Percentiles rank a stretch among this genome's conserved stretches.
Evolutionary conservation across 768 basidiomycete species (phyloP).

Genomic region (Pulveroboletus ravenelii): DNA sequence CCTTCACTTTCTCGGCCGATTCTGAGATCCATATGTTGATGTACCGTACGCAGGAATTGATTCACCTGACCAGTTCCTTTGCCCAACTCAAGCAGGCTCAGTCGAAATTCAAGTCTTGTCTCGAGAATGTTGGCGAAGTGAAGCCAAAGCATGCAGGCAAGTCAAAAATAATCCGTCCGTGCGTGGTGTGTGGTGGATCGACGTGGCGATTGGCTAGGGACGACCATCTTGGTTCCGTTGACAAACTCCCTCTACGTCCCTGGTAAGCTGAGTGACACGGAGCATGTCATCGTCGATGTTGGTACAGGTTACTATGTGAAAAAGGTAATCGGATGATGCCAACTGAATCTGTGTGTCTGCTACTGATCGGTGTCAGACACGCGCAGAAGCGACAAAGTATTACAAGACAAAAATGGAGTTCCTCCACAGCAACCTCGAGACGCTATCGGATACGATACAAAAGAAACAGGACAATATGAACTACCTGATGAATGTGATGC

Average conservation of each 20-base stretch:
- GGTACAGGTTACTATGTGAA: conserved; percentile 96
- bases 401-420: conserved; percentile 79
- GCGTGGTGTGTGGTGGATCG: neutral
- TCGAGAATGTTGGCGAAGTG: conserved; percentile 74
- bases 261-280: conserved; percentile 76
- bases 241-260: conserved; percentile 96
- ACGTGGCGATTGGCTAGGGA: conserved; percentile 45
- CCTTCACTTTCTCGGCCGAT: neutral
- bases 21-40: neutral
- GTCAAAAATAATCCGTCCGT: neutral
- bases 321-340: conserved; percentile 55
- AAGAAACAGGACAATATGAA: conserved; percentile 90
- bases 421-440: conserved; percentile 78
- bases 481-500: conserved; percentile 67
- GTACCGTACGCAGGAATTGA: conserved; percentile 64
- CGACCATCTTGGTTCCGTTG: conserved; percentile 85
- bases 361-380: conserved; percentile 50
- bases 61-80: conserved; percentile 87
- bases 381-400: conserved; percentile 72
- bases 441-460: conserved; percentile 82
- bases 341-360: neutral
- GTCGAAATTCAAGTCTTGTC: conserved; percentile 83
- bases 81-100: conserved; percentile 91
- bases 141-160: conserved; percentile 63
- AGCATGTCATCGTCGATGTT: conserved; percentile 90